Base-by-base conservation (phyloP, 441 rosid species). In the Pelargonium myrrhifolium region DNA sequence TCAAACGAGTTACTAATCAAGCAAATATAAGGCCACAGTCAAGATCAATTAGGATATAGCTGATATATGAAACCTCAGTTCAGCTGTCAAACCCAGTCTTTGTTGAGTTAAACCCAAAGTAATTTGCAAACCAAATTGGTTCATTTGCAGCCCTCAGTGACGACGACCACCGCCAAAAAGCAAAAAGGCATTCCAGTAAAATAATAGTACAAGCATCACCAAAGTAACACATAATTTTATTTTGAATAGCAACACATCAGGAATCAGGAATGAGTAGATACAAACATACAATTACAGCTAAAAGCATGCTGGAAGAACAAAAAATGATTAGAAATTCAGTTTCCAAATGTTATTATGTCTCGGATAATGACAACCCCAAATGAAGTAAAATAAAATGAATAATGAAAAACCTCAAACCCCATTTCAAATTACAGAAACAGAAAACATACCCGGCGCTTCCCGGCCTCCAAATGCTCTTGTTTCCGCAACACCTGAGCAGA, bases 401-500 rank as follows among this genome's bases (percentile, higher is more conserved):
- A 17, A 18, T 9, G 4, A 65, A 60, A 67, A 22, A 40, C 31
- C 15, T 17, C 22, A 24, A 4, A 47, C 21, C 5, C 18, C 22
- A 49, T 11, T 43, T 40, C 12, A n/a, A n/a, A 63, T 42, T 10
- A 15, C 53, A 17, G 49, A 8, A 10, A 10, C 59, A 24, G 10
- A 68, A 70, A 60, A 66, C 62, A 43, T 80, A 92, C 99, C 98
- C 92, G 89, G 53, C 96, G 90, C 68, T 92, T 93, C 65, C 98
- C 99, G 75, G 98, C 98, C 77, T 89, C 88, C 68, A 88, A 85
- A 83, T 80, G 97, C 78, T 85, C 96, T 75, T 88, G 96, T 76
- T 88, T 88, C 65, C 89, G 87, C 79, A 88, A 77, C 74, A 86
- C 93, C 87, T 84, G 95, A 75, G 92, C 97, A 67, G 98, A 89